Evolutionary conservation across 768 basidiomycete species (phyloP), one percentile per base, ranked within the genome.

Genomic region (Amanita molliuscula): DNA sequence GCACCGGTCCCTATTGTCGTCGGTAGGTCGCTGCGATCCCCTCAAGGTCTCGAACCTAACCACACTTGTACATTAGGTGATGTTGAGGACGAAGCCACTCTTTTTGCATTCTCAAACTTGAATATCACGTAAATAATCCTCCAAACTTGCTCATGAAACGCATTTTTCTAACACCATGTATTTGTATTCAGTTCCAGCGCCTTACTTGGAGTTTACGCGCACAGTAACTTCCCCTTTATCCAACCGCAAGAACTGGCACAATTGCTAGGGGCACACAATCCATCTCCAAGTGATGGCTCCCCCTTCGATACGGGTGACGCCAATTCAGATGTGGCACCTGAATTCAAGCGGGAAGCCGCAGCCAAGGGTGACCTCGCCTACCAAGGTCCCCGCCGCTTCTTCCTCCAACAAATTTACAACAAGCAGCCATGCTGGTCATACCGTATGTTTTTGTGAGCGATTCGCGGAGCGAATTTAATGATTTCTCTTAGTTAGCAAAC

Each of bases 11-110:
- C 76, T 0, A 67, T 78, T 52, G 63, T 80, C 10, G 72, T 60
- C 1, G 73, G 73, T 67, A 41, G n/a, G 52, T 47, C 26, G 1
- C 20, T n/a, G 15, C 7, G n/a, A 25, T 11, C 7, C 3, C 21
- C n/a, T 8, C 16, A 20, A 20, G 3, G 5, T 9, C n/a, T 25
- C 16, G 23, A 26, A 20, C 11, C 18, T 18, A 15, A 21, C 29
- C 13, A 29, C 38, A 9, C n/a, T 18, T 28, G n/a, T 13, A 44
- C 11, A 29, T 46, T 46, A 68, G 74, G 74, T 21, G 70, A 77
- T 53, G 70, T 68, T 53, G 77, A 79, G 34, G 80, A 81, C 49
- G 80, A 82, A 57, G 79, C 77, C 4, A 77, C 78, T 0, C 23
- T 74, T 0, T 77, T 77, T 55, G 65, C 74, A 2, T 54, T 74